These are phyloP conservation scores for Myrica gale DNA, from an alignment of 306 rosid species.

Conservation along the genomic window DNA sequence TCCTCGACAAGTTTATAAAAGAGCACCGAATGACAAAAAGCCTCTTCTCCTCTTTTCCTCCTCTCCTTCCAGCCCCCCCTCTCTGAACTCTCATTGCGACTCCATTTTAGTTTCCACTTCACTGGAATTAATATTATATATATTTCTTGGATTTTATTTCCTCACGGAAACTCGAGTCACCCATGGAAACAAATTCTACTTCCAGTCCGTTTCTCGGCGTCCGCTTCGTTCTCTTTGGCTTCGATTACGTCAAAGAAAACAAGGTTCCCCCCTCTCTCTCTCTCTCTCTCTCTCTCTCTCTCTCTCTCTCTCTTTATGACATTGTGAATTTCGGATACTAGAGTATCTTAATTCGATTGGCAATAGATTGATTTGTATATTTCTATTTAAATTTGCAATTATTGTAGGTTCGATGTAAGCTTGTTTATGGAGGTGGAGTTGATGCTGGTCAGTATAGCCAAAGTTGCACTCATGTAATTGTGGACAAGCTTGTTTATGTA, in stretches of 20 bases:
- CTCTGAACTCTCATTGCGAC: neutral
- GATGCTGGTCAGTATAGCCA: constrained; percentile 58
- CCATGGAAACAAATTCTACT: constrained; percentile 40
- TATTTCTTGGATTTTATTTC: neutral
- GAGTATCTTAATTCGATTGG: neutral
- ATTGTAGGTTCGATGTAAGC: constrained; percentile 66
- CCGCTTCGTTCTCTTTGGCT: constrained; percentile 65
- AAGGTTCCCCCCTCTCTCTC: constrained; percentile 61
- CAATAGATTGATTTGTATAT: neutral
- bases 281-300: no score
- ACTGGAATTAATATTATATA: neutral
- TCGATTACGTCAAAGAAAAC: constrained; percentile 45
- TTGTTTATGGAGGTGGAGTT: constrained; percentile 68
- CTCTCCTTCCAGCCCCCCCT: no score
- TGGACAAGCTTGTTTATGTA: constrained; percentile 61
- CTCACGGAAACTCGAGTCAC: constrained; percentile 23
- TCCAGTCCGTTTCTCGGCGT: constrained; percentile 54
- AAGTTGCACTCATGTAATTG: constrained; percentile 74
- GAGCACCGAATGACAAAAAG: neutral
- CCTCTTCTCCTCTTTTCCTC: neutral
- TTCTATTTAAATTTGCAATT: neutral
- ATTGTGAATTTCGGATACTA: neutral
- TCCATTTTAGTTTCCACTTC: neutral
- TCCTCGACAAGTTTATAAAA: constrained; percentile 30
- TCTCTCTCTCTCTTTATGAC: neutral